Evolutionary conservation across 352 stramenopile genomes (phyloP), one percentile per base, ranked within the genome.

Genomic region (Plasmopara muralis): DNA sequence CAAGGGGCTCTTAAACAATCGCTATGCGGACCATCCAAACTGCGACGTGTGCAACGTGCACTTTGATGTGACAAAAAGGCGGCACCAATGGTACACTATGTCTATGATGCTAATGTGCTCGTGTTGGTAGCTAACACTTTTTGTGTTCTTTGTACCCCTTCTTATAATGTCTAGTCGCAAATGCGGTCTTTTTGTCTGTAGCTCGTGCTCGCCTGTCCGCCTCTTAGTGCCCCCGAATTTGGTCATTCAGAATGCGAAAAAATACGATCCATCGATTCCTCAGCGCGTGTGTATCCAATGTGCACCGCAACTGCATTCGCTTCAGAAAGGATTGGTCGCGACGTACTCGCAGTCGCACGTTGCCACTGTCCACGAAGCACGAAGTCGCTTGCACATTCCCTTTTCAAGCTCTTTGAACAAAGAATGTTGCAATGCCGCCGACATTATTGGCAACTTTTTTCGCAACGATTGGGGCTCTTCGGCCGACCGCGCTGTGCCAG

Each of bases 361-460:
- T 2, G 53, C 80, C 9, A 80, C 77, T 30, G 16, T 64, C 9
- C 74, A 80, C 34, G 53, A 80, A 28, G 56, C 68, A 7, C 49
- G 58, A 0, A 60, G 67, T 6, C 57, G 63, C 0, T 53, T 81
- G 8, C 68, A 81, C 45, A 55, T 70, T 6, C 74, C 74, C 4
- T 85, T 70, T 50, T 71, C 66, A 6, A 68, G 10, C 20, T 74
- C 62, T 0, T 47, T 85, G 13, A 62, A 70, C 43, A 85, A 83
- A 38, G 74, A 85, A 33, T 85, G 74, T 39, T 60, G 56, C 40
- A 80, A 80, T 16, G 74, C 74, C 12, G 74, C 71, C 0, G 71
- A 85, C 57, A 83, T 83, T 46, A 71, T 85, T 43, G 69, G 69
- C 43, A 85, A 85, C 47, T 85, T 85, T 25, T 83, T 83, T 55